Base-by-base conservation (phyloP, 495 filamentous ascomycete genomes). In the Staphylotrichum tortipilum region DNA sequence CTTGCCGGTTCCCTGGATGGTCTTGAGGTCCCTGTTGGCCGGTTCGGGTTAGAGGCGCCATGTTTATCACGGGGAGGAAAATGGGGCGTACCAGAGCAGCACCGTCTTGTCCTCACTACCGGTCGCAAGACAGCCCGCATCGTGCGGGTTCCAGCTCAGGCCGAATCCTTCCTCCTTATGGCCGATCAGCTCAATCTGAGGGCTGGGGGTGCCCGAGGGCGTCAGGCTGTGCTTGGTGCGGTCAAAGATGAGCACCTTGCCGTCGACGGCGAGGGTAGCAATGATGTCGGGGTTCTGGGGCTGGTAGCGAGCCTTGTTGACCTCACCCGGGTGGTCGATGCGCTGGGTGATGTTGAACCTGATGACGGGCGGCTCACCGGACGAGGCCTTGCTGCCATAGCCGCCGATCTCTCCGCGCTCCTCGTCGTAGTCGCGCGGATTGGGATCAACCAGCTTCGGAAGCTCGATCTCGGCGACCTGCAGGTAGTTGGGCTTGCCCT, bases 241-340 rank as follows among this genome's bases (percentile, higher is more conserved):
- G 69, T 99, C 94, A 69, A 89, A 99, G 52, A 99, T 82, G 69
- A 95, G 78, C 23, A 95, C 85, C 54, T 79, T 82, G 34, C 86
- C 86, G 66, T 96, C 89, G 10, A 84, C 80, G 23, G 87, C 87
- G 76, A 96, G 85, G 2, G 94, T 95, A 15, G 92, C 94, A 56
- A 99, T 95, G 45, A 99, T 80, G 57, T 99, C 86, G 7, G 92
- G 92, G 56, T 99, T 99, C 65, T 97, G 91, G 12, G 92, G 94
- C 68, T 94, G 89, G 66, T 97, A 96, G 50, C 94, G 81, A 1
- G 94, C 94, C 68, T 97, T 99, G 74, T 99, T 99, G 59, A 99
- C 89, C 64, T 99, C 94, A 28, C 86, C 87, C 19, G 88, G 87
- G 66, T 99, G 94, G 56, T 94, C 86, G 61, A 99, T 97, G 67